Percentiles rank a stretch among this genome's conserved stretches.
These are phyloP conservation scores for Limnanthes douglasii DNA, from an alignment of 345 rosid genomes.

Conservation along the genomic window DNA sequence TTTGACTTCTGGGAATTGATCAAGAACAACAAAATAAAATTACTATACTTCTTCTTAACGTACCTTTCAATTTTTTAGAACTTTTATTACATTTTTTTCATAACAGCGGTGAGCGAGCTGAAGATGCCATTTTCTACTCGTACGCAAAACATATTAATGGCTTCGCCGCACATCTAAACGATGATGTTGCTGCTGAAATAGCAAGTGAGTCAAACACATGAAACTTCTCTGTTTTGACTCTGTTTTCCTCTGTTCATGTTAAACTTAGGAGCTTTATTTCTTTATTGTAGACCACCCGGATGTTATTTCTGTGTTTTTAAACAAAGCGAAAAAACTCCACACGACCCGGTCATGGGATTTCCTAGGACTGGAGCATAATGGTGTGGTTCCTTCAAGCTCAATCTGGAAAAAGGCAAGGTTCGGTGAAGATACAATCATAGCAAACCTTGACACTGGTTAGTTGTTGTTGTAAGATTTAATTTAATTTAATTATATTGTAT, in stretches of 20 bases:
- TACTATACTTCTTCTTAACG: not conserved
- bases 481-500: not conserved
- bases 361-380: conserved; percentile 40
- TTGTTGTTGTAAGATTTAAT: not conserved
- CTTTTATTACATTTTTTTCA: not conserved
- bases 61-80: not conserved
- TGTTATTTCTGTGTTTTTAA: conserved; percentile 63
- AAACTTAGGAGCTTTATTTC: not conserved
- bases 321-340: conserved; percentile 54
- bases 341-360: conserved; percentile 96
- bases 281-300: conserved; percentile 44
- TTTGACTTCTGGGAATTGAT: no score
- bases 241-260: not conserved
- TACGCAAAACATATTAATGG: conserved; percentile 46
- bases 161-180: conserved; percentile 45
- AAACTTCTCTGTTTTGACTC: conserved; percentile 5
- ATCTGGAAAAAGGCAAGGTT: conserved; percentile 58
- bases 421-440: conserved; percentile 72
- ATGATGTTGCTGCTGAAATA: conserved; percentile 35
- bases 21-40: no score
- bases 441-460: conserved; percentile 80
- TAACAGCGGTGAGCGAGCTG: conserved; percentile 30
- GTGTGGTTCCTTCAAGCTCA: conserved; percentile 21
- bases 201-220: no score
- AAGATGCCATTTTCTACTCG: conserved; percentile 46